phyloP scores from a whole-genome alignment of 2,329 filamentous ascomycete species.

The Spiromastix sp. region DNA sequence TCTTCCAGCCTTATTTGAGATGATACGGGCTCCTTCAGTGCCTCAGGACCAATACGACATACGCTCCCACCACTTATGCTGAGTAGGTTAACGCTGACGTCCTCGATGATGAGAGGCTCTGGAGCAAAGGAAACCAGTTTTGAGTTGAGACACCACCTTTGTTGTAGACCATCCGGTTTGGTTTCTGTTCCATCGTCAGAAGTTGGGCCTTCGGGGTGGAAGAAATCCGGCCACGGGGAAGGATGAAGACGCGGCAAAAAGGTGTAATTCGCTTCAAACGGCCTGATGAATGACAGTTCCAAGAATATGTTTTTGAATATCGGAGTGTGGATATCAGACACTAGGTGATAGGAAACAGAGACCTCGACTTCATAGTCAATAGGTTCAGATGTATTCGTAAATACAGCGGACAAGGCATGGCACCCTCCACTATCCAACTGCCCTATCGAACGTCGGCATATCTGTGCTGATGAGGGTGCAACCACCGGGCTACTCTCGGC shows the following conservation, averaged over 20 bases:
- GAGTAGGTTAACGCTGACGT: constrained; percentile 53
- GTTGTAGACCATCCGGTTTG: constrained; percentile 54
- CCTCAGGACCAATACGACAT: constrained; percentile 38
- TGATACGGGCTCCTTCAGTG: constrained; percentile 19
- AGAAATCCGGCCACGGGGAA: constrained; percentile 79
- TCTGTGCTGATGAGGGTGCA: constrained; percentile 8
- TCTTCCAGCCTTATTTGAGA: constrained; percentile 51
- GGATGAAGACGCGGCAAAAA: constrained; percentile 68
- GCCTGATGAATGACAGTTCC: constrained; percentile 63
- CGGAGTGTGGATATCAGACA: constrained; percentile 68
- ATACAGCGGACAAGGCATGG: constrained; percentile 30
- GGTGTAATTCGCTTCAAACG: constrained; percentile 89
- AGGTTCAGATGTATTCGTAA: constrained; percentile 43
- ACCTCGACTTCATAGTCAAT: constrained; percentile 59
- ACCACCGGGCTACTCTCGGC: constrained; percentile 14
- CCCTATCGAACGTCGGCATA: constrained; percentile 25
- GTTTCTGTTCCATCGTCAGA: constrained; percentile 17
- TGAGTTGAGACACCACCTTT: constrained; percentile 71
- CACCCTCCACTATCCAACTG: constrained; percentile 23
- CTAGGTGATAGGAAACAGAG: constrained; percentile 65
- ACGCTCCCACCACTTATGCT: constrained; percentile 52
- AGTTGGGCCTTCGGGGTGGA: constrained; percentile 46
- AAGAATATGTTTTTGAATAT: constrained; percentile 63
- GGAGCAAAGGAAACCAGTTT: constrained; percentile 64
- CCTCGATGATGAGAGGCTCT: constrained; percentile 50